Percentiles rank a stretch among this genome's conserved stretches.
phyloP scores from a whole-genome alignment of 83 land plant species.

The Picea mariana region DNA sequence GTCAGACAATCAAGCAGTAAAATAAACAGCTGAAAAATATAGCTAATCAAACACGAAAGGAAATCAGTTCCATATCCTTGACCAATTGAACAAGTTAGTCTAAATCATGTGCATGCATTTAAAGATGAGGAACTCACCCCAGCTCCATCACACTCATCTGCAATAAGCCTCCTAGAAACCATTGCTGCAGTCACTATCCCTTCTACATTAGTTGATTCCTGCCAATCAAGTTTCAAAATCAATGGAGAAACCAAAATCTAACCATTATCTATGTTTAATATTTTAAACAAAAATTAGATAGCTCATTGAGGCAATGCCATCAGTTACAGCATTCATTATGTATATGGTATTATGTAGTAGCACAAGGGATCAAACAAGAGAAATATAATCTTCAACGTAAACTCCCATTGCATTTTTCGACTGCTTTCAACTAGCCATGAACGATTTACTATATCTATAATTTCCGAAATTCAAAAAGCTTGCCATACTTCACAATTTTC shows the following conservation, averaged over 20 bases:
- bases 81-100: neutral
- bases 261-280: neutral
- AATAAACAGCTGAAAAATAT: neutral
- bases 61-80: neutral
- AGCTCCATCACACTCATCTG: slow-evolving; percentile 55
- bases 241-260: neutral
- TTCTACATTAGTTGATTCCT: slow-evolving; percentile 54
- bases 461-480: too few relatives aligned
- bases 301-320: too few relatives aligned
- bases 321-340: too few relatives aligned
- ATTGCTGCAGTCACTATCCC: slow-evolving; percentile 47
- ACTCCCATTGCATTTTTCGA: too few relatives aligned
- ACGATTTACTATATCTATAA: too few relatives aligned
- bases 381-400: too few relatives aligned
- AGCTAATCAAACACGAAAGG: neutral
- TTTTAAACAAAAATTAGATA: neutral
- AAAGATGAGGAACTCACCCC: slow-evolving; percentile 11
- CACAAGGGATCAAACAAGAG: too few relatives aligned
- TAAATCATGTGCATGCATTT: neutral
- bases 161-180: slow-evolving; percentile 55
- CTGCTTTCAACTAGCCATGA: too few relatives aligned
- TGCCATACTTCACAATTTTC: too few relatives aligned
- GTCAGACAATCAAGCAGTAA: neutral
- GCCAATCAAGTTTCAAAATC: slow-evolving; percentile 8
- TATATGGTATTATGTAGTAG: too few relatives aligned